Evolutionary conservation across 2,329 filamentous ascomycete species (phyloP).

Genomic region (Hawksworthiomyces lignivorus): DNA sequence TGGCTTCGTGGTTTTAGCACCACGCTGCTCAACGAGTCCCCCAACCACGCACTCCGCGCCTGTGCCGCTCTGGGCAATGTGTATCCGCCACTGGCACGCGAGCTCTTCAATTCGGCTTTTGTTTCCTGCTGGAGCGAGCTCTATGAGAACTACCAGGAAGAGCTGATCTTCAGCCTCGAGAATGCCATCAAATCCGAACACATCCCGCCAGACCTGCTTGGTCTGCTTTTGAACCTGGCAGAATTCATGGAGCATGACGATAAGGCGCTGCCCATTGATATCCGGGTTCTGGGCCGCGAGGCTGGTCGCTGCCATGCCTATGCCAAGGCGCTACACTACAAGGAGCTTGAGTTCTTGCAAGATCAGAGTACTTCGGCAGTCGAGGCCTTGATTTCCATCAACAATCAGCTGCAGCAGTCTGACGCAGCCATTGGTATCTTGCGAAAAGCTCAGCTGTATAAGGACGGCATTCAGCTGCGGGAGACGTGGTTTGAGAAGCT

Average conservation of each 20-base stretch:
- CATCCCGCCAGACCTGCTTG: slow-evolving; percentile 90
- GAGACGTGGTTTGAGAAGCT: slow-evolving; percentile 99
- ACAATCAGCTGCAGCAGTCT: slow-evolving; percentile 97
- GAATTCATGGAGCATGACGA: slow-evolving; percentile 99
- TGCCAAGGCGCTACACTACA: slow-evolving; percentile 96
- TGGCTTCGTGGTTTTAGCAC: slow-evolving; percentile 97
- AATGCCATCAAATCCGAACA: slow-evolving; percentile 91
- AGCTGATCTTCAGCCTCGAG: slow-evolving; percentile 92
- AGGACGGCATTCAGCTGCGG: slow-evolving; percentile 84
- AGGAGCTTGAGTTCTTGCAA: slow-evolving; percentile 95
- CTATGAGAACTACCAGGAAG: slow-evolving; percentile 94
- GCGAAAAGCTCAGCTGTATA: slow-evolving; percentile 89
- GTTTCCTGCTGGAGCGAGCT: slow-evolving; percentile 98
- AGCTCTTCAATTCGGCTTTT: slow-evolving; percentile 97
- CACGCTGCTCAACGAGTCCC: slow-evolving; percentile 87
- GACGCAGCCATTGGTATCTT: slow-evolving; percentile 98
- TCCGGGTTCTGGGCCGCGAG: slow-evolving; percentile 86
- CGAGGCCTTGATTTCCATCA: slow-evolving; percentile 96
- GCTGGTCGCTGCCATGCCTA: slow-evolving; percentile 96
- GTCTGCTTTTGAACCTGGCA: slow-evolving; percentile 87
- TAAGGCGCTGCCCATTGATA: slow-evolving; percentile 95
- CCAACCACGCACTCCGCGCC: slow-evolving; percentile 87
- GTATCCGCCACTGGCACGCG: slow-evolving; percentile 83
- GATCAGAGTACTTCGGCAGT: slow-evolving; percentile 94
- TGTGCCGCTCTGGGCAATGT: slow-evolving; percentile 87